Evolutionary conservation across 331 rosid genomes (phyloP), one percentile per base, ranked within the genome.

Genomic region (Telfairia occidentalis): DNA sequence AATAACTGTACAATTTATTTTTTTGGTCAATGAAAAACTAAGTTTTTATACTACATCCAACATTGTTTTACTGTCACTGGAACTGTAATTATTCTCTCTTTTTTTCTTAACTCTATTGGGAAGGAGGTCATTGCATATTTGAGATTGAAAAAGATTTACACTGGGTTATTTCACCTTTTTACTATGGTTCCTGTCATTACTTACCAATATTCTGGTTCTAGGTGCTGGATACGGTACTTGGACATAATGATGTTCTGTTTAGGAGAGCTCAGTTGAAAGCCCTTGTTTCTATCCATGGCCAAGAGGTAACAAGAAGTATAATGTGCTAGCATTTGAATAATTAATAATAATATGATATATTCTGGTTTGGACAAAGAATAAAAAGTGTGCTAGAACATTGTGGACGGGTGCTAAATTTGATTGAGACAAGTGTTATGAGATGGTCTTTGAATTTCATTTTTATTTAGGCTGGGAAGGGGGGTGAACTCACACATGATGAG

Each of bases 381-480:
- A 16, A 11, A 30, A 32, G 3, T 7, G 23, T 32, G 2, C 69
- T 60, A n/a, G 21, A 37, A 64, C 49, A 64, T 37, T n/a, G 71
- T 65, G 72, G n/a, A 37, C 19, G 16, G 16, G 12, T 58, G 50
- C 21, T 16, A 28, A 29, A 28, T 38, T 73, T 75, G 23, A 18
- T 26, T 72, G 8, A 13, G 76, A 9, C 19, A 13, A 43, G 24
- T 75, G 8, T 48, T 12, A 37, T 21, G 28, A 74, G 53, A 29
- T 54, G 23, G 64, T 53, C 54, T 37, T 67, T 42, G 34, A 71
- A 42, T 63, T 78, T 34, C 15, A 42, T 54, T 75, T 40, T 76
- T 60, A 43, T 78, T 49, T 79, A 85, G 88, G 86, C 86, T 78
- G 88, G 88, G 49, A 85, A 85, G 75, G 88, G 86, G n/a, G 88